Percentiles rank a stretch among this genome's conserved stretches.
phyloP scores from a whole-genome alignment of 768 basidiomycete species.

The Amanita pallidorosea region DNA sequence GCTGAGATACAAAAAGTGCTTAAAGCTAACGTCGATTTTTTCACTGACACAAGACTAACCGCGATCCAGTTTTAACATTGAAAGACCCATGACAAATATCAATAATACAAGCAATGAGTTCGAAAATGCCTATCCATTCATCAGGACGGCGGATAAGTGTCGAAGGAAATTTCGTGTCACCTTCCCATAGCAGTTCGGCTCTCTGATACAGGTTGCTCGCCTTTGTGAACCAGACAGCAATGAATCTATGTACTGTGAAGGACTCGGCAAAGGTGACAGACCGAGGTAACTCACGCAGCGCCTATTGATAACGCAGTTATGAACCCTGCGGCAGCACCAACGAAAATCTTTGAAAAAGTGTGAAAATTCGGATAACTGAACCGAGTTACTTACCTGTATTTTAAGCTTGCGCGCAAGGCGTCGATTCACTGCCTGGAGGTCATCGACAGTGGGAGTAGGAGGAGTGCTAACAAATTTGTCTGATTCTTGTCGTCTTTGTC shows the following conservation, averaged over 20 bases:
- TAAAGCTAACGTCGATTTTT: background rate
- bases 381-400: constrained; percentile 39
- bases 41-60: constrained; percentile 16
- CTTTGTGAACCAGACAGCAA: constrained; percentile 92
- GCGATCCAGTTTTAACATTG: constrained; percentile 92
- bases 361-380: background rate
- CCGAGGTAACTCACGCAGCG: constrained; percentile 43
- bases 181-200: constrained; percentile 91
- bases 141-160: background rate
- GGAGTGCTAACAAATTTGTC: constrained; percentile 5
- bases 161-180: constrained; percentile 26
- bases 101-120: constrained; percentile 68
- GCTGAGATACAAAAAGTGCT: constrained; percentile 28
- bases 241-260: constrained; percentile 37
- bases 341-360: constrained; percentile 46
- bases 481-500: constrained; percentile 10
- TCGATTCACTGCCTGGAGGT: constrained; percentile 10
- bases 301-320: constrained; percentile 74
- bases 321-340: constrained; percentile 69
- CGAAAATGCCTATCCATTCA: constrained; percentile 45
- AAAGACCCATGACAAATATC: constrained; percentile 89
- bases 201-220: constrained; percentile 75
- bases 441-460: background rate
- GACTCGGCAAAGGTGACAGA: background rate
- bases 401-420: constrained; percentile 58